Conservation (phyloP, 1,284 basidiomycete species). For the Cryptococcus sp. region DNA sequence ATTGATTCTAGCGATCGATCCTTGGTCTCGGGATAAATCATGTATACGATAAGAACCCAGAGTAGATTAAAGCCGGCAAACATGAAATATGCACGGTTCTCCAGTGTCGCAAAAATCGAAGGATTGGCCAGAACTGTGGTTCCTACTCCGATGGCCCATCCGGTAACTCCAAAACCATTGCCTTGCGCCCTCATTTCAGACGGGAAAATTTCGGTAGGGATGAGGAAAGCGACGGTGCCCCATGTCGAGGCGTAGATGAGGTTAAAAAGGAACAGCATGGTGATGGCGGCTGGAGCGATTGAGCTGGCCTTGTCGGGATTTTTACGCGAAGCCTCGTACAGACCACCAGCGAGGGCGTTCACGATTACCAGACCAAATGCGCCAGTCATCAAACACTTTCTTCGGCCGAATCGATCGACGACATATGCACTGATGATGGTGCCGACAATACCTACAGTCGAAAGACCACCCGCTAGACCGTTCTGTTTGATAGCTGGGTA, state of each 20-base stretch:
- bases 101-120: conserved; percentile 28
- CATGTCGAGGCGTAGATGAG: conserved; percentile 36
- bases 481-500: conserved; percentile 22
- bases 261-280: conserved; percentile 48
- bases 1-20: conserved; percentile 37
- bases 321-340: conserved; percentile 20
- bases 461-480: conserved; percentile 24
- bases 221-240: conserved; percentile 44
- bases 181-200: conserved; percentile 37
- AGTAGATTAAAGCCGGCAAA: conserved; percentile 40
- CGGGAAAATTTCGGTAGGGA: conserved; percentile 47
- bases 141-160: conserved; percentile 39
- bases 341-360: conserved; percentile 27
- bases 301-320: conserved; percentile 11
- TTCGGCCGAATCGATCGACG: conserved; percentile 43
- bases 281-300: conserved; percentile 31
- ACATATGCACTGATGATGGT: conserved; percentile 24
- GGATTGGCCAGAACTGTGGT: conserved; percentile 36
- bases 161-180: conserved; percentile 44
- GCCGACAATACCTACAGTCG: conserved; percentile 28
- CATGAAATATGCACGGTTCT: conserved; percentile 35
- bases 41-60: conserved; percentile 40
- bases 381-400: conserved; percentile 40
- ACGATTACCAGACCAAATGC: conserved; percentile 38
- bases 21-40: conserved; percentile 43